phyloP scores from a whole-genome alignment of 345 rosid species.

The Ricinus communis region DNA sequence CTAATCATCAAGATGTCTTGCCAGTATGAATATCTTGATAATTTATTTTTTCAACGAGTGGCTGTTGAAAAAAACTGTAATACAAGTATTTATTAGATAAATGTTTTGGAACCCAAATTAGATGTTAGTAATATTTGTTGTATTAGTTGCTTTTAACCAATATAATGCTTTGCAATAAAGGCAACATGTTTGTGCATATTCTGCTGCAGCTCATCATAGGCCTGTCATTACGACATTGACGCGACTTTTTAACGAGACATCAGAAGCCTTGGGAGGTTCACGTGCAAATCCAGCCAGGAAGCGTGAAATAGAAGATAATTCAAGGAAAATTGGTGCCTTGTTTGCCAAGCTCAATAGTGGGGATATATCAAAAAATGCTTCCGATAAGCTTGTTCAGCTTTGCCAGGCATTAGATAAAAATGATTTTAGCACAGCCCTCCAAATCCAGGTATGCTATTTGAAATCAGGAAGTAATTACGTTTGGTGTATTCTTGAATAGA shows the following conservation, averaged over 20 bases:
- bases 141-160: neutral
- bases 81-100: neutral
- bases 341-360: constrained; percentile 88
- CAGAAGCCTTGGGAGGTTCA: constrained; percentile 88
- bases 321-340: constrained; percentile 86
- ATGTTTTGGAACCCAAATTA: neutral
- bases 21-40: neutral
- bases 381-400: constrained; percentile 82
- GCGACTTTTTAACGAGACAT: constrained; percentile 92
- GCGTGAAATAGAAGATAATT: constrained; percentile 97
- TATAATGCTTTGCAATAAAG: neutral
- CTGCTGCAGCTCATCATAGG: constrained; percentile 67
- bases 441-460: constrained; percentile 67
- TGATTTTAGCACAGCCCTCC: constrained; percentile 76
- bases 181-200: constrained; percentile 11
- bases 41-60: neutral
- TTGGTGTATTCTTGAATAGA: neutral
- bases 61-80: no score
- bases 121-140: neutral
- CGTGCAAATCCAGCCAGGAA: constrained; percentile 88
- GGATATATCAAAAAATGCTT: constrained; percentile 89
- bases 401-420: constrained; percentile 86
- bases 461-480: neutral
- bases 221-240: constrained; percentile 73
- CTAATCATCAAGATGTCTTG: neutral